Percentiles rank a stretch among this genome's conserved stretches.
These are phyloP conservation scores for Wickerhamomyces mucosus DNA, from an alignment of 805 yeast species.

Conservation along the genomic window DNA sequence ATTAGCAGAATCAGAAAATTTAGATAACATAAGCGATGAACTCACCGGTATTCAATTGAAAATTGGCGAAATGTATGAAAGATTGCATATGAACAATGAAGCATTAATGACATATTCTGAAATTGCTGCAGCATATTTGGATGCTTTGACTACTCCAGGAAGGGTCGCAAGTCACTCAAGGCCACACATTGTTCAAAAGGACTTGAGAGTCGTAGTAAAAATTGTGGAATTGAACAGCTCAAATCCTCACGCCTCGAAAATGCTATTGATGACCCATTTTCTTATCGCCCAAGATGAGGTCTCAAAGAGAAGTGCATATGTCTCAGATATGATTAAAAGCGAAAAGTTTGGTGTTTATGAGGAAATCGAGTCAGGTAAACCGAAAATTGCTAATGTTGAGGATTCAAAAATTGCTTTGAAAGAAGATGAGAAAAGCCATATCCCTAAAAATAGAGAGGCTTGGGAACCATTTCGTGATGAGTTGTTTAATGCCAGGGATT, in stretches of 20 bases:
- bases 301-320: constrained; percentile 28
- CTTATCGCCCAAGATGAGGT: constrained; percentile 60
- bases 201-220: constrained; percentile 58
- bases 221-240: constrained; percentile 46
- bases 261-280: constrained; percentile 53
- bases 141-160: constrained; percentile 36
- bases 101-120: constrained; percentile 64
- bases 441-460: constrained; percentile 34
- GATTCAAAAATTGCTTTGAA: neutral
- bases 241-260: constrained; percentile 41
- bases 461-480: constrained; percentile 76
- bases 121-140: constrained; percentile 47
- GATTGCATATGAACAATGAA: constrained; percentile 47
- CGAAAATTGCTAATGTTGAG: too few species aligned
- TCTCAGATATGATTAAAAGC: constrained; percentile 22
- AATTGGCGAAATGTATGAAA: constrained; percentile 79
- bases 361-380: constrained; percentile 6
- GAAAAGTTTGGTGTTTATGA: constrained; percentile 10
- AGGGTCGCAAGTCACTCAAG: constrained; percentile 25
- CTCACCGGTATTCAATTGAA: constrained; percentile 88
- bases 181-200: constrained; percentile 58
- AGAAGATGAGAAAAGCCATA: constrained; percentile 11
- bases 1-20: constrained; percentile 43
- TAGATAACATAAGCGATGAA: constrained; percentile 60
- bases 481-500: constrained; percentile 66